These are phyloP conservation scores for Aspergillus intermedius DNA, from an alignment of 2,329 filamentous ascomycete species.

Conservation along the genomic window DNA sequence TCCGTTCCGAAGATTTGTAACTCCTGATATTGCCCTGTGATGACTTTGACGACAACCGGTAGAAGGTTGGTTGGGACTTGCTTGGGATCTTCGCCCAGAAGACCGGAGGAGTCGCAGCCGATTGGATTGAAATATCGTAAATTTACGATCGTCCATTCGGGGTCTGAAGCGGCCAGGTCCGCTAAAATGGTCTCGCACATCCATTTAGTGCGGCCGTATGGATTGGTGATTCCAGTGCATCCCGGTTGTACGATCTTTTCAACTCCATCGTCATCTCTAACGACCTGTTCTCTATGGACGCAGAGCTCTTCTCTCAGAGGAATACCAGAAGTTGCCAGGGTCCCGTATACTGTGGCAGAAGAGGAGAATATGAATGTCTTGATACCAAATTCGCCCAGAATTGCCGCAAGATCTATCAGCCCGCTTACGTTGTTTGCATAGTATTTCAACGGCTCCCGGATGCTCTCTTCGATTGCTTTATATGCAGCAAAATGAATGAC, in stretches of 20 bases:
- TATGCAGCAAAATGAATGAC: slow-evolving; percentile 66
- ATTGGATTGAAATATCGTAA: slow-evolving; percentile 64
- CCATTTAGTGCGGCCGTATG: slow-evolving; percentile 62
- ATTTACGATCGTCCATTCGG: slow-evolving; percentile 57
- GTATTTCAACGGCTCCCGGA: slow-evolving; percentile 55
- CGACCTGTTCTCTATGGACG: slow-evolving; percentile 45
- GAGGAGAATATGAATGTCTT: slow-evolving; percentile 63
- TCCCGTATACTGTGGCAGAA: slow-evolving; percentile 61
- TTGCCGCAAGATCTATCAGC: slow-evolving; percentile 52
- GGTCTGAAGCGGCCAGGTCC: slow-evolving; percentile 55
- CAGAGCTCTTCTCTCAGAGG: slow-evolving; percentile 53
- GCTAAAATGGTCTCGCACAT: slow-evolving; percentile 61
- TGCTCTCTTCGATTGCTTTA: slow-evolving; percentile 61
- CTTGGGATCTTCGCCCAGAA: slow-evolving; percentile 58
- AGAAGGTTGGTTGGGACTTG: slow-evolving; percentile 58
- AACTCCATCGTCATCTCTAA: slow-evolving; percentile 38
- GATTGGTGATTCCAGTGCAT: slow-evolving; percentile 54
- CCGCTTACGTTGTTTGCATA: slow-evolving; percentile 64
- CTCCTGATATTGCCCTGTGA: slow-evolving; percentile 48
- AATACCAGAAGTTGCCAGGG: slow-evolving; percentile 44
- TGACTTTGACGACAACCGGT: slow-evolving; percentile 57
- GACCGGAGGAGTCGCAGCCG: slow-evolving; percentile 58
- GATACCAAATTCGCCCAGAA: slow-evolving; percentile 54
- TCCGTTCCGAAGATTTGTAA: slow-evolving; percentile 60
- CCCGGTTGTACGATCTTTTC: slow-evolving; percentile 42